Evolutionary conservation across 2,329 filamentous ascomycete species (phyloP).

Genomic region (Ascochyta koolunga): DNA sequence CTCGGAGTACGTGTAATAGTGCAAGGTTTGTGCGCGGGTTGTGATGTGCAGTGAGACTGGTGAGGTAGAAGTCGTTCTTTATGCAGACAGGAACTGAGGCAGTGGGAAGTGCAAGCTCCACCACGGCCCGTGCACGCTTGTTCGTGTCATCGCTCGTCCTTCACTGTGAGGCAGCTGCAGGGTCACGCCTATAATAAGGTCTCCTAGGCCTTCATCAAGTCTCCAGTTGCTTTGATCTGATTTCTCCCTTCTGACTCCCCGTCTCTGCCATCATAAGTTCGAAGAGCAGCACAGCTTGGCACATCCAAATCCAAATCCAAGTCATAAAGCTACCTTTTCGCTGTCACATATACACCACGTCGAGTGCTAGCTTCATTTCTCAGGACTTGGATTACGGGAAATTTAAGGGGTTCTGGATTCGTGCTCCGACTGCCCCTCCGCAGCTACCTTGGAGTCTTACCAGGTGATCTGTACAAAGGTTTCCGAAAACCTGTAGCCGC

Average conservation of each 20-base stretch:
- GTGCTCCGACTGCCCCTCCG: not conserved
- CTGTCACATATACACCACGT: not conserved
- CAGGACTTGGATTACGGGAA: not conserved
- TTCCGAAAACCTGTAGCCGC: not conserved
- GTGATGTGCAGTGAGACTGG: slow-evolving; percentile 34
- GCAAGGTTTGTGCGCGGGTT: slow-evolving; percentile 34
- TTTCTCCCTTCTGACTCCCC: too few relatives aligned
- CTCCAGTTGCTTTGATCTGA: not conserved
- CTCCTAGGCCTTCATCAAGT: not conserved
- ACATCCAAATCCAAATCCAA: not conserved
- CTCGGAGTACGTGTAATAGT: slow-evolving; percentile 19
- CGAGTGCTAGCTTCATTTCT: not conserved
- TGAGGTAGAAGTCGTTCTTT: slow-evolving; percentile 32
- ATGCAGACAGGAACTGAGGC: slow-evolving; percentile 35
- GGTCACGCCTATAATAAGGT: not conserved
- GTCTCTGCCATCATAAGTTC: not conserved
- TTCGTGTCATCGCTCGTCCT: slow-evolving; percentile 24
- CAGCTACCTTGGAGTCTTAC: not conserved
- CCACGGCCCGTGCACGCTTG: slow-evolving; percentile 12
- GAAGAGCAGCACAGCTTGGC: not conserved
- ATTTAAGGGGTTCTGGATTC: not conserved
- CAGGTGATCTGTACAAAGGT: not conserved
- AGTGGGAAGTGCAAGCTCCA: slow-evolving; percentile 29
- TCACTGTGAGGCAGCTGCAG: not conserved
- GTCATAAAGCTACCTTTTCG: not conserved